These are phyloP conservation scores for Triglochin maritima DNA, from an alignment of 106 monocot species.

Conservation along the genomic window DNA sequence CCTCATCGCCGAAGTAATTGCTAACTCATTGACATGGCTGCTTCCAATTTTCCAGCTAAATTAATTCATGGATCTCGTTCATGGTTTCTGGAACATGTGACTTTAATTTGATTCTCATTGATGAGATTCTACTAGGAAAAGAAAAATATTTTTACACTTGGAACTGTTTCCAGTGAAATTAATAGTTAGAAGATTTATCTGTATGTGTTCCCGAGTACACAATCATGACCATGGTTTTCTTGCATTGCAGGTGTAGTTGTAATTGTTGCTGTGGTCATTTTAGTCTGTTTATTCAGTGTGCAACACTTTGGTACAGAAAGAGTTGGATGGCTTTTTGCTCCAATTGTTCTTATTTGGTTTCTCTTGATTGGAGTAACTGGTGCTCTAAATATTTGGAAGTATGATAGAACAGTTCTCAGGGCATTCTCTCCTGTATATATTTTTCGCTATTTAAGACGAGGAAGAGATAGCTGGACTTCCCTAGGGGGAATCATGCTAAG, in stretches of 20 bases:
- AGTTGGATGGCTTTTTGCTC: conserved; percentile 90
- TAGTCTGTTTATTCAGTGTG: conserved; percentile 62
- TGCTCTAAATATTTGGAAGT: conserved; percentile 63
- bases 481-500: conserved; percentile 96
- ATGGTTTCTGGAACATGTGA: too few species aligned
- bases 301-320: conserved; percentile 73
- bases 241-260: conserved; percentile 56
- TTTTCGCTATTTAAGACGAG: conserved; percentile 46
- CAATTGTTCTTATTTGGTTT: conserved; percentile 82
- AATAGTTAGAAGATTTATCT: too few species aligned
- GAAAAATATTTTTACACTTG: too few species aligned
- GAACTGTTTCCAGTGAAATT: too few species aligned
- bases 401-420: conserved; percentile 60
- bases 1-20: too few species aligned
- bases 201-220: too few species aligned
- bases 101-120: too few species aligned
- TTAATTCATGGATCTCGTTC: too few species aligned
- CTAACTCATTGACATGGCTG: too few species aligned
- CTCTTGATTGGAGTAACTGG: conserved; percentile 74
- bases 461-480: conserved; percentile 47
- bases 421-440: conserved; percentile 81
- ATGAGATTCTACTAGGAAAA: too few species aligned
- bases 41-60: too few species aligned
- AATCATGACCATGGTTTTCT: not conserved
- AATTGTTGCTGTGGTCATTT: conserved; percentile 72